These are phyloP conservation scores for Silene uniflora DNA, from an alignment of 148 eudicot genomes.

Conservation along the genomic window DNA sequence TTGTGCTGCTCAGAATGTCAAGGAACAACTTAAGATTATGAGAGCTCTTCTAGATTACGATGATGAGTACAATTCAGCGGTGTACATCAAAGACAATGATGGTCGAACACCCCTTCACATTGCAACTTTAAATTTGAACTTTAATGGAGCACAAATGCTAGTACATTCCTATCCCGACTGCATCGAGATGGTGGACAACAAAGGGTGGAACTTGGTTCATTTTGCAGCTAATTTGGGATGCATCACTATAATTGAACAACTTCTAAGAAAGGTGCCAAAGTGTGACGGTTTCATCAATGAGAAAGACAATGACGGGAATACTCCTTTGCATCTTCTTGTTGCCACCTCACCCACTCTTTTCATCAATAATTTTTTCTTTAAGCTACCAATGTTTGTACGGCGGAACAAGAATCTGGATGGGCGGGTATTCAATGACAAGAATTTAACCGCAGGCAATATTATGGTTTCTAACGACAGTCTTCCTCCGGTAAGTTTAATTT, in stretches of 20 bases:
- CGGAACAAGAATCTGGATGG: neutral
- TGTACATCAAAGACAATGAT: no score
- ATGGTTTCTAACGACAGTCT: neutral
- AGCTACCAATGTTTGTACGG: neutral
- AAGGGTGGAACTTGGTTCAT: slow-evolving; percentile 11
- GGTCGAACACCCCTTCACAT: no score
- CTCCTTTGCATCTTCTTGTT: slow-evolving; percentile 16
- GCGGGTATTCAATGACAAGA: slow-evolving; percentile 9
- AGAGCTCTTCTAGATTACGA: no score
- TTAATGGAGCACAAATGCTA: neutral
- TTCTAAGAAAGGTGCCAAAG: neutral
- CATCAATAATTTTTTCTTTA: neutral
- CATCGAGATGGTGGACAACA: slow-evolving; percentile 7
- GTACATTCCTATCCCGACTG: neutral
- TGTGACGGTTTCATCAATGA: neutral
- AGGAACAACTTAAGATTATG: no score
- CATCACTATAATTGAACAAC: neutral
- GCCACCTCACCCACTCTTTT: neutral
- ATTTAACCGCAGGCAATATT: neutral
- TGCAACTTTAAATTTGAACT: neutral
- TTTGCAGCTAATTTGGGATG: slow-evolving; percentile 13
- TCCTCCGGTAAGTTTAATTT: neutral
- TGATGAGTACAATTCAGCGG: no score
- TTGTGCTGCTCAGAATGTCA: no score
- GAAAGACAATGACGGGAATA: slow-evolving; percentile 19